These are phyloP conservation scores for Pythium monospermum DNA, from an alignment of 352 stramenopile species.

Conservation along the genomic window DNA sequence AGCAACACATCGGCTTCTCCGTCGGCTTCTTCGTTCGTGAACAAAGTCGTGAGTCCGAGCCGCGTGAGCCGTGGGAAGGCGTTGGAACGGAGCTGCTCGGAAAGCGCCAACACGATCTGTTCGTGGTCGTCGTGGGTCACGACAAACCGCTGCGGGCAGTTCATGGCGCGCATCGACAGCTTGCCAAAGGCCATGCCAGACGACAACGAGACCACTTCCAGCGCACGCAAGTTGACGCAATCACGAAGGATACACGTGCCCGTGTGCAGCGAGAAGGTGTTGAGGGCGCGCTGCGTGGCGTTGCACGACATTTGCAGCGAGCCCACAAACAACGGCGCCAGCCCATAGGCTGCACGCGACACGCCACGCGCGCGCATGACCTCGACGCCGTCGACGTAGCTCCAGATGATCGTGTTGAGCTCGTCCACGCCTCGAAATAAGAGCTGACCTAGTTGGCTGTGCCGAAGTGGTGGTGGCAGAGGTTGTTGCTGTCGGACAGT, in stretches of 20 bases:
- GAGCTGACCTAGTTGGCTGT: conserved; percentile 33
- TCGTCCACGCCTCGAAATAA: conserved; percentile 65
- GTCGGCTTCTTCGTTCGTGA: conserved; percentile 84
- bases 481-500: too few relatives aligned
- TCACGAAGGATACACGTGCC: conserved; percentile 45
- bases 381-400: conserved; percentile 70
- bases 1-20: conserved; percentile 78
- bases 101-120: conserved; percentile 73
- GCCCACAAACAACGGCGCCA: conserved; percentile 59
- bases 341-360: conserved; percentile 32
- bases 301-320: conserved; percentile 82
- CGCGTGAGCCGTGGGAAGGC: conserved; percentile 51
- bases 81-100: conserved; percentile 54
- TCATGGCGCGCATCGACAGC: conserved; percentile 76
- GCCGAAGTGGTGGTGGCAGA: background rate
- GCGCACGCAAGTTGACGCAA: conserved; percentile 57
- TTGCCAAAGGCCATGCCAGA: conserved; percentile 80
- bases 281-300: conserved; percentile 51
- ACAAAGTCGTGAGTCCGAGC: conserved; percentile 72
- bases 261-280: conserved; percentile 18
- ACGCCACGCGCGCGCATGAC: conserved; percentile 68
- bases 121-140: conserved; percentile 86
- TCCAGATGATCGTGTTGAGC: conserved; percentile 68
- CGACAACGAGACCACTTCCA: conserved; percentile 78
- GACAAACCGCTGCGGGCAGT: conserved; percentile 82